Percentiles rank a stretch among this genome's conserved stretches.
phyloP scores from a whole-genome alignment of 768 basidiomycete genomes.

The Suillus bovinus region DNA sequence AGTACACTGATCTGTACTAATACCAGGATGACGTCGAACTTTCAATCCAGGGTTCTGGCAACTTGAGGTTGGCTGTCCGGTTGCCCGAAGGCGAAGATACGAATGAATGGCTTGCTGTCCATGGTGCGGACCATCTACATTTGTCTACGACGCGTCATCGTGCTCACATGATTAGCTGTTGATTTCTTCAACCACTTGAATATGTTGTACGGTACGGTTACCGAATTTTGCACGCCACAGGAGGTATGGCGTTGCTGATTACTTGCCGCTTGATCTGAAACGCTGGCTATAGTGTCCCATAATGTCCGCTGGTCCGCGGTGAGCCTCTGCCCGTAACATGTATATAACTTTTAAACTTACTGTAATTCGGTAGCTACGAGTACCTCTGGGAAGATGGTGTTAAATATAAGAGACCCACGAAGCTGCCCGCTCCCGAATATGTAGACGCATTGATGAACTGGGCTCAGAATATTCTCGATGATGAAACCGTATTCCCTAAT shows the following conservation, averaged over 20 bases:
- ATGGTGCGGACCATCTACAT: constrained; percentile 57
- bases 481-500: constrained; percentile 90
- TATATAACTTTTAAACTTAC: not conserved
- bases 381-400: constrained; percentile 94
- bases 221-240: constrained; percentile 94
- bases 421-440: constrained; percentile 93
- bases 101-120: constrained; percentile 99
- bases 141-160: not conserved
- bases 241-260: constrained; percentile 55
- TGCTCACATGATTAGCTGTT: constrained; percentile 60
- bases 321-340: constrained; percentile 22
- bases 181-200: constrained; percentile 99
- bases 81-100: constrained; percentile 96
- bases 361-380: constrained; percentile 64
- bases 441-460: constrained; percentile 99
- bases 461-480: constrained; percentile 91
- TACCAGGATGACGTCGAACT: not conserved
- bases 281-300: constrained; percentile 71
- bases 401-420: constrained; percentile 87
- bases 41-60: constrained; percentile 81
- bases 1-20: constrained; percentile 17
- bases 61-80: constrained; percentile 87
- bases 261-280: constrained; percentile 13
- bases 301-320: constrained; percentile 96
- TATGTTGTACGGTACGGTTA: constrained; percentile 98